Evolutionary conservation across 495 filamentous ascomycete genomes (phyloP).

Genomic region (Bathelium albidoporum): DNA sequence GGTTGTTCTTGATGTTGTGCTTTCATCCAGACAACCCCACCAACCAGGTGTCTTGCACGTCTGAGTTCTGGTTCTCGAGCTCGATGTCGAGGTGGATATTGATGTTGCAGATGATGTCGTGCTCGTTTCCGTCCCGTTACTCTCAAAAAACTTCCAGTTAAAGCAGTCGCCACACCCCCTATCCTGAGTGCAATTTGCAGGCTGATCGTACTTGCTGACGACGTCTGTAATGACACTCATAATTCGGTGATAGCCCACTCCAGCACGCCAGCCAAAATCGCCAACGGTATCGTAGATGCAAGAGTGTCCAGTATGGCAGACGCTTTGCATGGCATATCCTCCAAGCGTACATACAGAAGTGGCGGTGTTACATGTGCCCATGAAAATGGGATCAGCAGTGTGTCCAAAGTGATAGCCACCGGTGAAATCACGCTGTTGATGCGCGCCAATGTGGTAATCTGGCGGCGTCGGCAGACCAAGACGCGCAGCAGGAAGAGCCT

Average conservation of each 20-base stretch:
- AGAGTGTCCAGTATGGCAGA: conserved; percentile 78
- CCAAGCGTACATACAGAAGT: conserved; percentile 78
- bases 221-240: conserved; percentile 75
- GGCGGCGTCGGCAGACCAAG: conserved; percentile 83
- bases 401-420: conserved; percentile 91
- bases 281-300: conserved; percentile 86
- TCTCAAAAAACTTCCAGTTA: conserved; percentile 87
- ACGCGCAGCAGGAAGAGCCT: conserved; percentile 75
- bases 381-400: conserved; percentile 89
- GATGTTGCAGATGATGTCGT: conserved; percentile 46
- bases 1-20: conserved; percentile 36
- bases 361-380: conserved; percentile 86
- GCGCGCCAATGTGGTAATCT: conserved; percentile 54
- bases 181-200: conserved; percentile 63
- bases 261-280: conserved; percentile 83
- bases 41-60: conserved; percentile 85
- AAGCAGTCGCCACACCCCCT: conserved; percentile 80
- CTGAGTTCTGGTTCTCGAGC: conserved; percentile 56
- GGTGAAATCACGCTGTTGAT: conserved; percentile 59
- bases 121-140: conserved; percentile 70
- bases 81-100: conserved; percentile 36
- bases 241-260: conserved; percentile 77
- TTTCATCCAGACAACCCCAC: conserved; percentile 63
- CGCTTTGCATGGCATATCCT: conserved; percentile 89
- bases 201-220: conserved; percentile 64